Percentiles rank a stretch among this genome's conserved stretches.
Conservation (phyloP, 345 rosid species). For the Gossypium rotundifolium region DNA sequence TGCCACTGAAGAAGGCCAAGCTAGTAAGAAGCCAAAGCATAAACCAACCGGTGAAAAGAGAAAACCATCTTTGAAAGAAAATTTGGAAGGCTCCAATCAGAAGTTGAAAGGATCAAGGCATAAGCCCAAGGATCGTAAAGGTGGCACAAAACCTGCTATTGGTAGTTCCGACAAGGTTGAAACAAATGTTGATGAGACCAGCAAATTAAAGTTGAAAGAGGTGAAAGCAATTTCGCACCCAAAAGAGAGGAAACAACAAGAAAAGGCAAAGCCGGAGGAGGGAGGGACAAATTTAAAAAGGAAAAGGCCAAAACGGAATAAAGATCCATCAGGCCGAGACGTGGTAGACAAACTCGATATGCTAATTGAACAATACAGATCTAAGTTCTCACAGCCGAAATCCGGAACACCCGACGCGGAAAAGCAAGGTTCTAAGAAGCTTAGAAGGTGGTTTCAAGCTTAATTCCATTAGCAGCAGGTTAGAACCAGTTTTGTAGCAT, state of each 20-base stretch:
- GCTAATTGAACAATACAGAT: constrained; percentile 58
- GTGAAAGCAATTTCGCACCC: constrained; percentile 15
- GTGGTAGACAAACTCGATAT: constrained; percentile 58
- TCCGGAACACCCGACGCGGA: constrained; percentile 36
- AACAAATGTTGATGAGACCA: not conserved
- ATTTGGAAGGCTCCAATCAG: constrained; percentile 9
- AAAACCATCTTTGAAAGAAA: constrained; percentile 15
- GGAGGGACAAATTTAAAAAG: constrained; percentile 28
- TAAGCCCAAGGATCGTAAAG: constrained; percentile 17
- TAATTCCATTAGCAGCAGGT: constrained; percentile 9
- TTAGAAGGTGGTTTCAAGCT: constrained; percentile 59
- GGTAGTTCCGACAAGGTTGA: constrained; percentile 20
- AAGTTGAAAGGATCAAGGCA: constrained; percentile 21
- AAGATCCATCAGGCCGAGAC: constrained; percentile 41
- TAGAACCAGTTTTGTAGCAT: constrained; percentile 3
- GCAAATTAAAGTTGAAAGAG: constrained; percentile 22
- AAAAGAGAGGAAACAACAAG: constrained; percentile 12
- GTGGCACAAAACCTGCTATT: constrained; percentile 17
- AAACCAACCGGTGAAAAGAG: constrained; percentile 21
- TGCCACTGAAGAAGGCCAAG: constrained; percentile 12
- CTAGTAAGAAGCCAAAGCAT: constrained; percentile 35
- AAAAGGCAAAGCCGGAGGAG: constrained; percentile 18
- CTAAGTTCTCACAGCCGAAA: constrained; percentile 55
- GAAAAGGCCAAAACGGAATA: constrained; percentile 43
- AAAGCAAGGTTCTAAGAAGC: constrained; percentile 41